These are phyloP conservation scores for Penicillium antarcticum DNA, from an alignment of 495 filamentous ascomycete species.

Conservation along the genomic window DNA sequence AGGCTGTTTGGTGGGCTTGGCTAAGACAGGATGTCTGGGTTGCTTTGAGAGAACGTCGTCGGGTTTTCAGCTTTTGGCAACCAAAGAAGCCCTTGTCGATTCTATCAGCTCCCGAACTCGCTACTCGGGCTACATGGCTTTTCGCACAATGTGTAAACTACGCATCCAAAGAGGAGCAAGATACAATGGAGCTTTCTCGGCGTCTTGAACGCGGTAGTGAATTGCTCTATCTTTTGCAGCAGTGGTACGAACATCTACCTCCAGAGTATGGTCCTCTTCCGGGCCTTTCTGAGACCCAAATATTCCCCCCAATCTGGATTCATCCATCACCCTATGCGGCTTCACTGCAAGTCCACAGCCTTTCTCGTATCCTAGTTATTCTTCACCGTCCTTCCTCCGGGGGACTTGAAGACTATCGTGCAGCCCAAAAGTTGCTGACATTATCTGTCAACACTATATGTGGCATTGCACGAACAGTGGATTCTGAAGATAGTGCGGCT, in stretches of 20 bases:
- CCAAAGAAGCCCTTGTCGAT: slow-evolving; percentile 4
- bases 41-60: slow-evolving; percentile 14
- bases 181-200: neutral
- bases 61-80: slow-evolving; percentile 17
- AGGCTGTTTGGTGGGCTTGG: slow-evolving; percentile 23
- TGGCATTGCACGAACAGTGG: slow-evolving; percentile 14
- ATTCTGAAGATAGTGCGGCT: slow-evolving; percentile 17
- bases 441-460: slow-evolving; percentile 11
- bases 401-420: slow-evolving; percentile 19
- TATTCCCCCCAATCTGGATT: slow-evolving; percentile 31
- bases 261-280: slow-evolving; percentile 10
- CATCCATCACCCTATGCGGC: slow-evolving; percentile 25
- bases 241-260: slow-evolving; percentile 25
- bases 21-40: slow-evolving; percentile 22
- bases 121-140: slow-evolving; percentile 11
- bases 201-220: slow-evolving; percentile 14
- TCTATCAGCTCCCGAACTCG: slow-evolving; percentile 10
- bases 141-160: slow-evolving; percentile 20
- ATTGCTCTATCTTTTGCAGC: slow-evolving; percentile 20
- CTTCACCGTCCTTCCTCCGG: slow-evolving; percentile 27
- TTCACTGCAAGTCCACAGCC: slow-evolving; percentile 26
- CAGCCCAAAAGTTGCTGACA: slow-evolving; percentile 3
- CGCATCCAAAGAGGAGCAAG: slow-evolving; percentile 14
- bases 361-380: slow-evolving; percentile 25
- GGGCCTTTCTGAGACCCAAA: slow-evolving; percentile 4